Percentiles rank a stretch among this genome's conserved stretches.
Conservation (phyloP, 148 eudicot species). For the Amaranthus cruentus region DNA sequence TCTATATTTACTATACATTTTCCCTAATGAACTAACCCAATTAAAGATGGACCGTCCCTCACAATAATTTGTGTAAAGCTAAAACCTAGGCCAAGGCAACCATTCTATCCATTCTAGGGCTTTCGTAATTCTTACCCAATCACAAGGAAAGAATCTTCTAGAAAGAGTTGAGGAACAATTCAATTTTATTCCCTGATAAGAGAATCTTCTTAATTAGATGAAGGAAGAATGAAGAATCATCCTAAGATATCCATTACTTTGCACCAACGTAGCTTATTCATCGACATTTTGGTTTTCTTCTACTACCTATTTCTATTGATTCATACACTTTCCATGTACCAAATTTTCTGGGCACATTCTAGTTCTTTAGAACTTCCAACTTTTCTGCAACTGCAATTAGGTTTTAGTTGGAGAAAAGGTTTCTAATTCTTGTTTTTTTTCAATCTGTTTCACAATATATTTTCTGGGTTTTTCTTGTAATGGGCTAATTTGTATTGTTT, state of each 20-base stretch:
- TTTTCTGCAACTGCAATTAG: neutral
- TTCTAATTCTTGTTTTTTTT: neutral
- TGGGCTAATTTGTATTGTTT: neutral
- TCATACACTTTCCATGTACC: neutral
- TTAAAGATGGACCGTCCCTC: too few relatives aligned
- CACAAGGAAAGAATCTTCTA: neutral
- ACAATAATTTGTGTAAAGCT: too few relatives aligned
- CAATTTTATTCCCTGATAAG: neutral
- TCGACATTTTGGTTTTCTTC: neutral
- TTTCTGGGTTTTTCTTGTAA: neutral
- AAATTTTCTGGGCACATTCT: conserved; percentile 7
- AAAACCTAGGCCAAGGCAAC: too few relatives aligned
- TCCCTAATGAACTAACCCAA: too few relatives aligned
- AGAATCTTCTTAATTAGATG: neutral
- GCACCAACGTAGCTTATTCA: conserved; percentile 14
- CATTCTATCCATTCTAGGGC: neutral
- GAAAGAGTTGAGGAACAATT: conserved; percentile 12
- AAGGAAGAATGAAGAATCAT: conserved; percentile 16
- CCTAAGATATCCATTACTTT: conserved; percentile 27
- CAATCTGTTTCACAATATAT: neutral
- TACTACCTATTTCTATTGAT: neutral
- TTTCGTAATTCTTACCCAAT: neutral
- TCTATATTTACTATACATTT: too few relatives aligned
- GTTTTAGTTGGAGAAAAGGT: conserved; percentile 1
- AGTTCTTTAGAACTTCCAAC: neutral